Percentiles rank a stretch among this genome's conserved stretches.
These are phyloP conservation scores for Ampelomyces quisqualis DNA, from an alignment of 2,329 filamentous ascomycete genomes.

Conservation along the genomic window DNA sequence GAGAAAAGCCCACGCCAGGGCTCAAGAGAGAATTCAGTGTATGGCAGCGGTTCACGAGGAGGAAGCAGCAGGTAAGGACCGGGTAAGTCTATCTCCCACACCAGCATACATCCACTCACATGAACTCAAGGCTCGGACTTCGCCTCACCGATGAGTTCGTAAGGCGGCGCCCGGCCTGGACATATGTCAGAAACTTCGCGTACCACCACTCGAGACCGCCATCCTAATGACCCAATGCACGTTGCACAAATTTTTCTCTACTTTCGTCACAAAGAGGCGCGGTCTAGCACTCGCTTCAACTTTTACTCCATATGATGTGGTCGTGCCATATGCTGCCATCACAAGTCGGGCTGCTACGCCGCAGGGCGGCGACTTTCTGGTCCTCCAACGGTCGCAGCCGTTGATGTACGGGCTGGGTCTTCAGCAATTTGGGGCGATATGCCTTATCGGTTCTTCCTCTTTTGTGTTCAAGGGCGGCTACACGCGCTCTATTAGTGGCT, in stretches of 20 bases:
- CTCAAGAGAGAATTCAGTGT: constrained; percentile 44
- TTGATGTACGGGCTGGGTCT: not conserved
- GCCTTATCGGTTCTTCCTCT: constrained; percentile 1
- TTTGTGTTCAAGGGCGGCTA: constrained; percentile 15
- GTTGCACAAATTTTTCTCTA: not conserved
- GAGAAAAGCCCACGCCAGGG: constrained; percentile 48
- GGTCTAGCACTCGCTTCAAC: not conserved
- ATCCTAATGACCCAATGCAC: not conserved
- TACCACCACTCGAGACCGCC: constrained; percentile 17
- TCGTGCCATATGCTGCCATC: constrained; percentile 1
- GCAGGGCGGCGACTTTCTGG: not conserved
- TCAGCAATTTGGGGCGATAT: constrained; percentile 2
- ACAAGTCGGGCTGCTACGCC: not conserved
- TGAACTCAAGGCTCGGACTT: constrained; percentile 38
- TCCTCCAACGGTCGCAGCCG: not conserved
- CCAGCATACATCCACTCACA: constrained; percentile 24
- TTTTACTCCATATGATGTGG: not conserved
- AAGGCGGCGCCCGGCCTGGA: constrained; percentile 38
- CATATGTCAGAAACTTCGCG: constrained; percentile 22
- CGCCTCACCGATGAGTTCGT: constrained; percentile 46
- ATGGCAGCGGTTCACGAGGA: constrained; percentile 41
- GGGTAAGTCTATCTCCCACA: constrained; percentile 27
- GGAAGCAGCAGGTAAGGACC: constrained; percentile 45
- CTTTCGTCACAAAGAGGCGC: not conserved
- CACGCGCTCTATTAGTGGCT: constrained; percentile 13